Evolutionary conservation across 2,329 filamentous ascomycete genomes (phyloP), one percentile per base, ranked within the genome.

Genomic region (Xylariomycetidae sp.): DNA sequence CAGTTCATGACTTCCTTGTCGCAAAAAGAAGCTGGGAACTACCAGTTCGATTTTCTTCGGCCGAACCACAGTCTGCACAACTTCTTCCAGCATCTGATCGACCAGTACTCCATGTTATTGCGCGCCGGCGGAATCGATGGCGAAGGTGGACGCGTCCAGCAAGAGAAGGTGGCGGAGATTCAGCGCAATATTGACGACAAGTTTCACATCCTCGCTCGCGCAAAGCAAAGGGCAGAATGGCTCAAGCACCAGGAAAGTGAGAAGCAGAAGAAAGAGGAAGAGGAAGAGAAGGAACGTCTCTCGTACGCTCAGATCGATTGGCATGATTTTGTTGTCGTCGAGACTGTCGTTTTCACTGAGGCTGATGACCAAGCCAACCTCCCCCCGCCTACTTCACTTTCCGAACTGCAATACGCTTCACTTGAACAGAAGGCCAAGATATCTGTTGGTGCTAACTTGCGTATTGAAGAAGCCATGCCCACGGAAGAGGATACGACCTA

Each of bases 41-140:
- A 81, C 47, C 90, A 98, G 57, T 98, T 96, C 59, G 88, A 95
- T 61, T 98, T 98, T 55, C 70, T 98, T 33, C 81, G 90, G 34
- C 87, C 89, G 12, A 93, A 95, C 53, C 92, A 98, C 67, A 95
- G 86, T 52, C 81, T 95, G 43, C 88, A 96, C 66, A 89, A 90
- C 58, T 96, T 92, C 66, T 96, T 95, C 61, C 85, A 87, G 48
- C 79, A 89, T 44, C 72, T 95, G 39, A 80, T 95, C 39, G 90
- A 96, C 48, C 92, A 98, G 57, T 96, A 96, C 60, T 84, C 83
- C n/a, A 72, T 82, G 32, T 65, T 95, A 19, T 56, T 95, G 35
- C 76, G 78, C 35, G 73, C 77, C 6, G 73, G 79, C 35, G 82
- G 79, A 1, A 70, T 80, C 6, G 76, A 83, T 46, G 81, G 80